These are phyloP conservation scores for Hypoxylon lienhwacheense DNA, from an alignment of 495 filamentous ascomycete genomes.

Conservation along the genomic window DNA sequence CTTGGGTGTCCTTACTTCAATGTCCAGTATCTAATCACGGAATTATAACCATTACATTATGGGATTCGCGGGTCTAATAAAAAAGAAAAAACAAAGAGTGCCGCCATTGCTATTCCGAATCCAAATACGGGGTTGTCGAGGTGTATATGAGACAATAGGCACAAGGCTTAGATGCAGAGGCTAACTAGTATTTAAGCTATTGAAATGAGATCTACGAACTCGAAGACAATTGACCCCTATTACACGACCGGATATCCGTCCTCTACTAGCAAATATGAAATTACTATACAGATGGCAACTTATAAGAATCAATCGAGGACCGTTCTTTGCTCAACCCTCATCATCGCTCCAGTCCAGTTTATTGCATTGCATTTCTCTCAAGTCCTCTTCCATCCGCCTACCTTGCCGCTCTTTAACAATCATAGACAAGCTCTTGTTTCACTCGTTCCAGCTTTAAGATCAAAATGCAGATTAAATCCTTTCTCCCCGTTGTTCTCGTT, in stretches of 20 bases:
- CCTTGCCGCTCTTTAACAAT: too few species aligned
- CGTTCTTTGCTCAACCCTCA: not conserved
- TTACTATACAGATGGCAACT: not conserved
- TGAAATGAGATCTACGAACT: slow-evolving; percentile 26
- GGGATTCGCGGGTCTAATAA: not conserved
- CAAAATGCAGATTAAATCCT: slow-evolving; percentile 34
- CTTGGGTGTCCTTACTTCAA: too few species aligned
- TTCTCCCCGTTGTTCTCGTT: slow-evolving; percentile 28
- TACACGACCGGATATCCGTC: slow-evolving; percentile 9
- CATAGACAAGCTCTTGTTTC: too few species aligned
- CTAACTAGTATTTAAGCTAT: slow-evolving; percentile 18
- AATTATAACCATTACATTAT: not conserved
- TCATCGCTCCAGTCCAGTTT: not conserved
- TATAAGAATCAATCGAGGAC: slow-evolving; percentile 18
- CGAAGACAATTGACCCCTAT: slow-evolving; percentile 1
- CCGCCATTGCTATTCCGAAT: not conserved
- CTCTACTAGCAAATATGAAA: not conserved
- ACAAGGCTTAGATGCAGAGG: slow-evolving; percentile 20
- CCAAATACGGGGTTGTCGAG: not conserved
- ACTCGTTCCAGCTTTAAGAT: not conserved
- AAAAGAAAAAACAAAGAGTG: too few species aligned
- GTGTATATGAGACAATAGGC: slow-evolving; percentile 17
- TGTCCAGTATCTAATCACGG: not conserved
- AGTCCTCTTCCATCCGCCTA: too few species aligned
- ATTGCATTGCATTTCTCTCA: not conserved